Evolutionary conservation across 2,329 filamentous ascomycete species (phyloP), one percentile per base, ranked within the genome.

Genomic region (Aspergillus sp.): DNA sequence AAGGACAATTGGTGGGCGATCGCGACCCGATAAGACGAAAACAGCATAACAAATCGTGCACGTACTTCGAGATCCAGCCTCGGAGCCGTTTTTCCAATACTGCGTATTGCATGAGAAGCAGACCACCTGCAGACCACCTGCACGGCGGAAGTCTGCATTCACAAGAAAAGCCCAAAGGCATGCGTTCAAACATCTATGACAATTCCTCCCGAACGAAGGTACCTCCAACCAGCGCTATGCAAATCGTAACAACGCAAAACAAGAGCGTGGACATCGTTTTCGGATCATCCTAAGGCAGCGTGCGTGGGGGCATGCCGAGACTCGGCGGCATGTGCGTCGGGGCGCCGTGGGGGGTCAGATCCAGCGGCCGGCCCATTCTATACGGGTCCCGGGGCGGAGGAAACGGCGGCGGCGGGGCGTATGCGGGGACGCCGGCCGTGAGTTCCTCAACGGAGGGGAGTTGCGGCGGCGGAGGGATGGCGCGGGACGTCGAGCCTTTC

Each of bases 1-100:
- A 92, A 86, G 76, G 94, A 97, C 68, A 99, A 99, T 74, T 97
- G 94, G 94, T 99, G 93, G 93, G 90, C 86, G 49, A 86, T 96
- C 67, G 81, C 78, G 52, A 69, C 71, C 56, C 66, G 72, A 51
- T 42, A 41, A 52, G 50, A 63, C 60, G 46, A 57, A 57, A 51
- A 9, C 51, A 49, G 45, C 51, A 54, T 57, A 55, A 55, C 48
- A 52, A 46, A 54, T 45, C 36, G 30, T 47, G 44, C 56, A 47
- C 48, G 33, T 50, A 46, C 56, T 63, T 51, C 63, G 61, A 65
- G 63, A 64, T 54, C 68, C 67, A 65, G 66, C 60, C 66, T 63
- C 63, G 61, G 59, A 60, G 55, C 22, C 8, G 19, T 38, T 51
- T 47, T 42, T 38, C 49, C 49, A 51, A 47, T 49, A 20, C 22